phyloP scores from a whole-genome alignment of 129 eudicot species.

The Gnaphalium uliginosum region DNA sequence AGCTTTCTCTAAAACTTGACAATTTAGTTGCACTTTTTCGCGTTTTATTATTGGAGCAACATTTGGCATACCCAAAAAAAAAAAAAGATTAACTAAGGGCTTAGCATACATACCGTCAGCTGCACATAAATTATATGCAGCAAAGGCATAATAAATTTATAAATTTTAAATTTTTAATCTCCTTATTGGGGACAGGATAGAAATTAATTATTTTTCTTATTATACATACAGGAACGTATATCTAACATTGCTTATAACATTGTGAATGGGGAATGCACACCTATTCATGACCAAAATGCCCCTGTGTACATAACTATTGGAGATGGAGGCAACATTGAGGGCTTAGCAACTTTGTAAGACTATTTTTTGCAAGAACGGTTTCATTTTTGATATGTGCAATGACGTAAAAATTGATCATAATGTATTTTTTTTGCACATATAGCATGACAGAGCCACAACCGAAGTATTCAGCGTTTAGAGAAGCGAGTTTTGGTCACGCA shows the following conservation, averaged over 20 bases:
- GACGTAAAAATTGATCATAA: slow-evolving; percentile 3
- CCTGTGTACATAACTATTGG: slow-evolving; percentile 71
- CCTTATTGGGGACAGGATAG: background rate
- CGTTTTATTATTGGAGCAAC: too few relatives aligned
- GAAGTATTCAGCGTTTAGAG: slow-evolving; percentile 57
- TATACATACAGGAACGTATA: slow-evolving; percentile 45
- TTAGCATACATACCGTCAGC: too few relatives aligned
- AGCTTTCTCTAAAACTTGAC: background rate
- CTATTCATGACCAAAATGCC: slow-evolving; percentile 50
- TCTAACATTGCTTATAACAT: slow-evolving; percentile 65
- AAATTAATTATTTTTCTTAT: background rate
- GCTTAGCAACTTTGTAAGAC: slow-evolving; percentile 58
- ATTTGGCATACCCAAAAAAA: too few relatives aligned
- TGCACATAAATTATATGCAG: too few relatives aligned
- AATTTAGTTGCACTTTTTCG: background rate
- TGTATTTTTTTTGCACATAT: background rate
- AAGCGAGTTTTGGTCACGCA: slow-evolving; percentile 67
- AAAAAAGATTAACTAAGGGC: too few relatives aligned
- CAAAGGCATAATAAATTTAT: background rate
- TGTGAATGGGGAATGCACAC: slow-evolving; percentile 54
- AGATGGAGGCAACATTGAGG: slow-evolving; percentile 69
- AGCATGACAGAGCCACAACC: slow-evolving; percentile 70
- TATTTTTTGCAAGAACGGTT: background rate
- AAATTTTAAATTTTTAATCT: too few relatives aligned
- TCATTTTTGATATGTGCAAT: background rate